Base-by-base conservation (phyloP, 129 eudicot species). In the Cynara cardunculus region DNA sequence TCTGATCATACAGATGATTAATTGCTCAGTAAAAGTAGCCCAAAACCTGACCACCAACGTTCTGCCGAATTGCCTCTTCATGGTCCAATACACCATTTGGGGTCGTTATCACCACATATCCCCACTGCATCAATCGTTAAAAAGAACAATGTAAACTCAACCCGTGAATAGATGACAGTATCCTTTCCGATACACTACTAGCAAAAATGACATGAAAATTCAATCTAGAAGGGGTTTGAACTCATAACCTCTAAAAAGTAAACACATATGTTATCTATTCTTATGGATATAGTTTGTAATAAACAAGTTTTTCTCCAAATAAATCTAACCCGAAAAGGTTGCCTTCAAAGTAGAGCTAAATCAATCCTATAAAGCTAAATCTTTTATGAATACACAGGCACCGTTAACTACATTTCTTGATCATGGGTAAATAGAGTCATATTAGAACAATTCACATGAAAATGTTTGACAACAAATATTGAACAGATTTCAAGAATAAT, bases 41-140 rank as follows among this genome's bases (percentile, higher is more conserved):
- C 10, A 94, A 82, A 80, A 94, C 98, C 84, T 94, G 98, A 77
- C 98, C 98, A 41, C 98, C 98, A 16, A 91, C 90, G 34, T 91
- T 90, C 79, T 91, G 98, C 49, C 86, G 81, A 46, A 91, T 85
- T 67, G 97, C 98, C 75, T 91, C 98, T 88, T 91, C 97, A 78
- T 94, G 98, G 69, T 94, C 98, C 89, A 94, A 46, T 19, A 94
- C 91, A 25, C 98, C 97, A 86, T 90, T 94, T 6, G 97, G 98
- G 25, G 98, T 94, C 56, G 97, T 88, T 73, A 91, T 86, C 78
- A 94, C 98, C 84, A 94, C 97, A 74, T 94, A 91, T 67, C 98
- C 98, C 98, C 98, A 94, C 98, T 94, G 89, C 96, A 84, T 69
- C 21, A 70, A 74, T 24, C 10, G 28, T 3, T 72, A 14, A 25